Conservation (phyloP, 805 yeast species). For the Spathaspora arborariae region DNA sequence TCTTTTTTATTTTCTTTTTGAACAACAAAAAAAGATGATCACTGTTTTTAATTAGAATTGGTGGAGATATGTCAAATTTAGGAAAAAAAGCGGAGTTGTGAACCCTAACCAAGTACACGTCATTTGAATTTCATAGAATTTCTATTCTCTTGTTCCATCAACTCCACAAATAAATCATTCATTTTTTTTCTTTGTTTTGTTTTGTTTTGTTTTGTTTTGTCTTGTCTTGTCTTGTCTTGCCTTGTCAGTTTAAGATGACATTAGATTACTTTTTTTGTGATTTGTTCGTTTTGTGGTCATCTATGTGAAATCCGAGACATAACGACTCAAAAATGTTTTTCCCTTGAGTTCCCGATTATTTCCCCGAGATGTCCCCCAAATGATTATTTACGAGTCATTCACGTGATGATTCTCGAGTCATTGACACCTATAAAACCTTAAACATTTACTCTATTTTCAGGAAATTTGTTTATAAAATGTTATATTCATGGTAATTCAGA, state of each 20-base stretch:
- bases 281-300: neutral
- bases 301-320: neutral
- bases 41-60: neutral
- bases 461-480: no score
- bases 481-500: no score
- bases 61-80: neutral
- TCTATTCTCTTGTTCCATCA: neutral
- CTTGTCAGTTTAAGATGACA: neutral
- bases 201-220: no score
- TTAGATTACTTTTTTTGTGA: neutral
- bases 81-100: neutral
- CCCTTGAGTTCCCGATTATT: neutral
- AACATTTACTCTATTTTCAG: no score
- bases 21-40: neutral
- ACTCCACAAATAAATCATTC: neutral
- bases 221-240: neutral
- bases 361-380: neutral
- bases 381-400: neutral
- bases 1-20: neutral
- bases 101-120: neutral
- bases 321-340: conserved; percentile 1
- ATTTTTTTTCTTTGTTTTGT: no score
- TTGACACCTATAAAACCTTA: neutral
- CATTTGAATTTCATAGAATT: neutral
- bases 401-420: neutral